phyloP scores from a whole-genome alignment of 192 early-diverging fungal genomes.

The Rhizoclosmatium globosum region DNA sequence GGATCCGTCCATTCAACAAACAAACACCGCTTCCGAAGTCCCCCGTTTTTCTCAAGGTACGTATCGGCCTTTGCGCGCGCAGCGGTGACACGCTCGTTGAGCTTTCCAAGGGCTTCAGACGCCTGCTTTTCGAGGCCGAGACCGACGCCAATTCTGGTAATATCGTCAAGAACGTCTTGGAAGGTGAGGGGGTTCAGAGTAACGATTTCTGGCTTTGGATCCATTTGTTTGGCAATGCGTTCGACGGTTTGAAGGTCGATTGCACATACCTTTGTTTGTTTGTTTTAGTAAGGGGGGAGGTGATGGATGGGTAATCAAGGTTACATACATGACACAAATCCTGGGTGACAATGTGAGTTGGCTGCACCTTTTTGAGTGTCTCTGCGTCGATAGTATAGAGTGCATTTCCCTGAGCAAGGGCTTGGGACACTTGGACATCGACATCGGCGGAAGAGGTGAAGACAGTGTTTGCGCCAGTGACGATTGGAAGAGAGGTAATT shows the following conservation, averaged over 20 bases:
- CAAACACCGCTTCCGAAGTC: constrained; percentile 43
- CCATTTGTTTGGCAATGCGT: constrained; percentile 54
- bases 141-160: constrained; percentile 52
- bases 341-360: constrained; percentile 62
- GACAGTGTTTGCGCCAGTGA: constrained; percentile 58
- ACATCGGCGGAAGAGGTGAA: constrained; percentile 57
- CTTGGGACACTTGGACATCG: constrained; percentile 54
- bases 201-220: constrained; percentile 54
- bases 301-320: neutral
- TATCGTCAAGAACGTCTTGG: constrained; percentile 56
- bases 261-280: constrained; percentile 61
- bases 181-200: constrained; percentile 60
- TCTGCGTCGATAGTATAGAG: constrained; percentile 58
- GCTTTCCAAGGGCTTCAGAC: constrained; percentile 1
- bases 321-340: constrained; percentile 18
- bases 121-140: constrained; percentile 43
- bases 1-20: constrained; percentile 67
- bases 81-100: constrained; percentile 36
- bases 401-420: constrained; percentile 48
- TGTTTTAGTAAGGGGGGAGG: neutral
- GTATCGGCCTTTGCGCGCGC: constrained; percentile 27
- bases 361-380: constrained; percentile 46
- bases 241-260: constrained; percentile 61
- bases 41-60: constrained; percentile 26
- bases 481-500: constrained; percentile 51